phyloP scores from a whole-genome alignment of 1,284 basidiomycete genomes.

The Malassezia sympodialis region DNA sequence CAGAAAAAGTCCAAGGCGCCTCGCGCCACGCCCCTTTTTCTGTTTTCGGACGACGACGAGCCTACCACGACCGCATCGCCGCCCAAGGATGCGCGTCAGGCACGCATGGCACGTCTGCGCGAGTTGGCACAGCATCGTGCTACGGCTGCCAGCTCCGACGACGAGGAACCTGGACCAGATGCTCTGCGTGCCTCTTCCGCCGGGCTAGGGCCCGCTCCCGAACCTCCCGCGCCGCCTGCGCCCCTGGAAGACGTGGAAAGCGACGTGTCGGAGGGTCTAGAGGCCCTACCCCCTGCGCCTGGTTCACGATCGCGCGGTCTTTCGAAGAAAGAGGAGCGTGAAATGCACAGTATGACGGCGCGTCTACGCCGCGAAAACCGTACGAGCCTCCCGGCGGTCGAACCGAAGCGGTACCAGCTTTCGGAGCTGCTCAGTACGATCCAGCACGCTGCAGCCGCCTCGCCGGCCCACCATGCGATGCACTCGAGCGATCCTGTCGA shows the following conservation, averaged over 20 bases:
- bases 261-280: neutral
- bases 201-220: neutral
- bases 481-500: constrained; percentile 15
- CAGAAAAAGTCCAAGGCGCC: neutral
- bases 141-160: neutral
- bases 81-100: neutral
- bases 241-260: neutral
- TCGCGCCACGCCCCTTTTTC: neutral
- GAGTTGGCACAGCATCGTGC: constrained; percentile 10
- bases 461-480: neutral
- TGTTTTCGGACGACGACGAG: neutral
- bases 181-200: too few relatives aligned
- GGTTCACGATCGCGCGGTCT: constrained; percentile 20
- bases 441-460: constrained; percentile 3
- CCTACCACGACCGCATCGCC: neutral
- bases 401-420: constrained; percentile 29
- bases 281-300: neutral
- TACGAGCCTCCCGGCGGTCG: constrained; percentile 15
- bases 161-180: neutral
- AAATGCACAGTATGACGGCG: constrained; percentile 35
- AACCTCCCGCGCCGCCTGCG: neutral
- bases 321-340: constrained; percentile 32
- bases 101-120: constrained; percentile 12
- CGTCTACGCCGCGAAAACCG: constrained; percentile 31
- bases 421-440: constrained; percentile 31